These are phyloP conservation scores for Plasmodium blacklocki DNA, from an alignment of 169 alveolate species.

Conservation along the genomic window DNA sequence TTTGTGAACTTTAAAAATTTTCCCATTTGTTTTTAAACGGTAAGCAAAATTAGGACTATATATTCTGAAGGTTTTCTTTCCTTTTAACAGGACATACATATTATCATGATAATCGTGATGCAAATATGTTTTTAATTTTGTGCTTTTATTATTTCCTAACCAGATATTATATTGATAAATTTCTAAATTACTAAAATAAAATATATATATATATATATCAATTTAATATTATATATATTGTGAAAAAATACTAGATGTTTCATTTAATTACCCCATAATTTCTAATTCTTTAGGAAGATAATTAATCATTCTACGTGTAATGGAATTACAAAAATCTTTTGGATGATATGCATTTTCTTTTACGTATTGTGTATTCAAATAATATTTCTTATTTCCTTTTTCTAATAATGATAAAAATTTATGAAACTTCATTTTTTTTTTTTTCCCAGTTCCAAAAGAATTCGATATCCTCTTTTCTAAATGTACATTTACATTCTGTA, in stretches of 20 bases:
- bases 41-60: constrained; percentile 76
- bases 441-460: constrained; percentile 70
- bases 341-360: constrained; percentile 70
- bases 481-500: constrained; percentile 53
- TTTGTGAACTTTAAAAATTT: constrained; percentile 35
- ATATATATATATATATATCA: too few species aligned
- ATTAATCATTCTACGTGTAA: constrained; percentile 68
- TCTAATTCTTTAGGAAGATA: constrained; percentile 59
- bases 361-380: constrained; percentile 73
- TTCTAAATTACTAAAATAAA: constrained; percentile 66
- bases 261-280: constrained; percentile 66
- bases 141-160: constrained; percentile 70
- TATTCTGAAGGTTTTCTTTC: constrained; percentile 71
- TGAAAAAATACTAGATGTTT: background rate
- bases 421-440: constrained; percentile 73
- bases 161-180: constrained; percentile 68
- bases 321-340: constrained; percentile 62
- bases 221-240: background rate
- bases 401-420: constrained; percentile 68
- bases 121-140: constrained; percentile 68
- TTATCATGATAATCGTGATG: constrained; percentile 77
- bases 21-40: constrained; percentile 61
- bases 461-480: constrained; percentile 71
- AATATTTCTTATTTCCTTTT: constrained; percentile 68
- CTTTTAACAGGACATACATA: constrained; percentile 72